These are phyloP conservation scores for Prototheca wickerhamii DNA, from an alignment of 163 green algal species.

Conservation along the genomic window DNA sequence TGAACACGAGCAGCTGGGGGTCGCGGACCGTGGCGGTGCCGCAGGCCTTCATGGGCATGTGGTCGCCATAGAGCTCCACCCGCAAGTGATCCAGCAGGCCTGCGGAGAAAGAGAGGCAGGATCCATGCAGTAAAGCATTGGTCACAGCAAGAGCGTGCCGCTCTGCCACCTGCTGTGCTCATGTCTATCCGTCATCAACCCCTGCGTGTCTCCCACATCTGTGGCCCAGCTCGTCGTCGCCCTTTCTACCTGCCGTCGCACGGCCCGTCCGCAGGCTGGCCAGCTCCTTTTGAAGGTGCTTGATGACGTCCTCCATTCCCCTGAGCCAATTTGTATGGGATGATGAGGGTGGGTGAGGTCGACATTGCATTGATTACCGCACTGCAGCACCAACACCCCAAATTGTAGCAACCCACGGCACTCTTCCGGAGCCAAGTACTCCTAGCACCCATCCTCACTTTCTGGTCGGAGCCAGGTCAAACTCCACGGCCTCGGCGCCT, in stretches of 20 bases:
- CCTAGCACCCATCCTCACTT: no score
- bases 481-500: no score
- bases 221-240: background rate
- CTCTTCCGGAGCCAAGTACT: no score
- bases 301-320: constrained; percentile 18
- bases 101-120: background rate
- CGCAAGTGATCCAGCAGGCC: constrained; percentile 46
- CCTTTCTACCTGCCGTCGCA: constrained; percentile 22
- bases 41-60: constrained; percentile 32
- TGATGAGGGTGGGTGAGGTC: no score
- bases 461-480: no score
- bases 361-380: no score
- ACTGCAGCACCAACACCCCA: no score
- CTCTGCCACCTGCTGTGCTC: background rate
- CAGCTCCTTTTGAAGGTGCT: constrained; percentile 34
- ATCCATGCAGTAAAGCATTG: background rate
- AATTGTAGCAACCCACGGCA: no score
- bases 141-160: background rate
- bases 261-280: constrained; percentile 34
- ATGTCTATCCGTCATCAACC: background rate
- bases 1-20: constrained; percentile 32
- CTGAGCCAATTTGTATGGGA: no score
- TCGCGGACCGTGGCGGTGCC: constrained; percentile 30
- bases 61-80: constrained; percentile 39
- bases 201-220: background rate